Evolutionary conservation across 208 protist species (phyloP), one percentile per base, ranked within the genome.

Genomic region (Leishmania turanica): DNA sequence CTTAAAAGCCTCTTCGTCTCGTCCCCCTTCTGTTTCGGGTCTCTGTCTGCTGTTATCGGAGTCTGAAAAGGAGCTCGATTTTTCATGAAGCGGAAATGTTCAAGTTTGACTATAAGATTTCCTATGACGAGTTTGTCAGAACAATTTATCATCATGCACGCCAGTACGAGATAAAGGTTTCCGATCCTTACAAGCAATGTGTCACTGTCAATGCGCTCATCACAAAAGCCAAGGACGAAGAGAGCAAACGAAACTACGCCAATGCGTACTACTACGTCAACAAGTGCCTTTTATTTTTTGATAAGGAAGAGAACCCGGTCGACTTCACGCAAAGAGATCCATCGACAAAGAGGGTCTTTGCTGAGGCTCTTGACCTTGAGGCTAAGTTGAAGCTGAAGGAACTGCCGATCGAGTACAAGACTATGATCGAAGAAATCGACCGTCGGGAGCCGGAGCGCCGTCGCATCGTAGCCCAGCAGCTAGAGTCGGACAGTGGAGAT

Each of bases 61-160:
- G n/a, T 5, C 8, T 13, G 15, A 58, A 64, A 76, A 76, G 1
- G 0, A 31, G 24, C 0, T 45, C 13, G 4, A 17, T 31, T 34
- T 34, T 34, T 47, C 56, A 51, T 2, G 7, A 17, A 21, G 53
- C 21, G 1, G 78, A 27, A 78, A 81, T 90, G 87, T 95, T 95
- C 80, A 77, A 78, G 3, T 51, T 96, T 37, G 91, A 96, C 80
- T 83, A 60, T 34, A 85, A 91, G 47, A 90, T 90, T 71, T 51
- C 81, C 6, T 94, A 87, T 70, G 78, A 85, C 2, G 91, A 93
- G 17, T 96, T 86, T 69, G 78, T 85, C 40, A 83, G 81, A 45
- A 93, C 85, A 27, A 96, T 96, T 24, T 91, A 80, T 34, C 51
- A 90, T 65, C 88, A 96, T 68, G 92, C 85, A 0, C 68, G 84